Evolutionary conservation across 768 basidiomycete genomes (phyloP).

Genomic region (Podaxis mareebaensis): DNA sequence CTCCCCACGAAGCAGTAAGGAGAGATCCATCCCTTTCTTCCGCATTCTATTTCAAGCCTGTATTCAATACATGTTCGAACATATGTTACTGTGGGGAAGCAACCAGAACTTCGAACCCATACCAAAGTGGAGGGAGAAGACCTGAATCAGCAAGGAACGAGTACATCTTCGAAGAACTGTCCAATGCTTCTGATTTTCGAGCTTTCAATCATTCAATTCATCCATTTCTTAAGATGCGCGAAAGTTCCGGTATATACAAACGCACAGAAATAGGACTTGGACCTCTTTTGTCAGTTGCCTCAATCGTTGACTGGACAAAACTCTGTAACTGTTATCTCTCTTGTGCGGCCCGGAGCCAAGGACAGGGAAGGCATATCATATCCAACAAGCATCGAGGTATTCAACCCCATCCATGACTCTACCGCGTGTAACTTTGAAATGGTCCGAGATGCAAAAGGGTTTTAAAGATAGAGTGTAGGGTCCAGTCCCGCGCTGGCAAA

Average conservation of each 20-base stretch:
- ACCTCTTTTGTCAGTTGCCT: background rate
- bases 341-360: background rate
- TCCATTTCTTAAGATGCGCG: background rate
- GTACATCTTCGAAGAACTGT: conserved; percentile 13
- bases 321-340: background rate
- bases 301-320: background rate
- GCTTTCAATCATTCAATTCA: conserved; percentile 12
- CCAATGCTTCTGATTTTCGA: conserved; percentile 15
- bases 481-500: background rate
- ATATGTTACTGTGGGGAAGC: conserved; percentile 2
- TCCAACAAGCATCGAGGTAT: background rate
- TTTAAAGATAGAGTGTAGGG: background rate
- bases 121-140: background rate
- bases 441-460: background rate
- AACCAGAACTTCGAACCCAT: background rate
- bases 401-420: background rate
- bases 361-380: background rate
- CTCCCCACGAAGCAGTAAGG: background rate
- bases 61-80: background rate
- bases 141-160: conserved; percentile 13
- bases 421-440: background rate
- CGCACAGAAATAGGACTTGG: background rate
- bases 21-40: background rate
- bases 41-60: background rate
- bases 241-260: conserved; percentile 4